Conservation (phyloP, 192 early-diverging fungal genomes). For the Phlyctochytrium arcticum region DNA sequence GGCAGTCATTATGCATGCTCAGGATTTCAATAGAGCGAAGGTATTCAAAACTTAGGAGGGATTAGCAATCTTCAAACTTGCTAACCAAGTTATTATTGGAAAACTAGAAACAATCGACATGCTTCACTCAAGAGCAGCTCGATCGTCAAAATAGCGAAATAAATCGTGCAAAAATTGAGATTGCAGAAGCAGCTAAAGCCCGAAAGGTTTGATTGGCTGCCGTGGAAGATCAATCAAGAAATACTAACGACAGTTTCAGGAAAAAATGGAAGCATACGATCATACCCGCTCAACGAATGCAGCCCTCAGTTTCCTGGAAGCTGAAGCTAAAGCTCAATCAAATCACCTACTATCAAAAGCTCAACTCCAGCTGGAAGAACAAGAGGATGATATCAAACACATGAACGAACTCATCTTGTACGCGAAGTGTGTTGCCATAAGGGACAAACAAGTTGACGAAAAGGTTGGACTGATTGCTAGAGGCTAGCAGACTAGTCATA, state of each 20-base stretch:
- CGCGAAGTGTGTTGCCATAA: constrained; percentile 60
- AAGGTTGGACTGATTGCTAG: constrained; percentile 36
- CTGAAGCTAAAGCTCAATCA: constrained; percentile 51
- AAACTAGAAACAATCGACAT: not conserved
- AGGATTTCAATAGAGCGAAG: constrained; percentile 35
- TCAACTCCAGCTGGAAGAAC: constrained; percentile 58
- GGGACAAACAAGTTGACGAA: constrained; percentile 56
- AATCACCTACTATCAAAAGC: constrained; percentile 57
- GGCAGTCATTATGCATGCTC: not conserved
- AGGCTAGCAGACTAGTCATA: not conserved
- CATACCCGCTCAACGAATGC: constrained; percentile 41
- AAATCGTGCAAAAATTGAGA: constrained; percentile 4
- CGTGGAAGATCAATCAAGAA: not conserved
- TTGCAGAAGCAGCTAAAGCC: constrained; percentile 37
- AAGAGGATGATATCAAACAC: constrained; percentile 66
- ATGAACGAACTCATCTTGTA: constrained; percentile 64
- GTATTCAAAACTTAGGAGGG: constrained; percentile 13
- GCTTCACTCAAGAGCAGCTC: not conserved
- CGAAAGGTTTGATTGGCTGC: constrained; percentile 34
- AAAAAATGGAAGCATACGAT: constrained; percentile 51
- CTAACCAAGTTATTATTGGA: constrained; percentile 1
- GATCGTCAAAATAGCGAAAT: not conserved
- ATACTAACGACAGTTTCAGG: constrained; percentile 17
- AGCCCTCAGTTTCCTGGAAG: constrained; percentile 44
- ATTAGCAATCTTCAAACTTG: too few species aligned